Evolutionary conservation across 2,329 filamentous ascomycete species (phyloP).

Genomic region (Xylaria sp.): DNA sequence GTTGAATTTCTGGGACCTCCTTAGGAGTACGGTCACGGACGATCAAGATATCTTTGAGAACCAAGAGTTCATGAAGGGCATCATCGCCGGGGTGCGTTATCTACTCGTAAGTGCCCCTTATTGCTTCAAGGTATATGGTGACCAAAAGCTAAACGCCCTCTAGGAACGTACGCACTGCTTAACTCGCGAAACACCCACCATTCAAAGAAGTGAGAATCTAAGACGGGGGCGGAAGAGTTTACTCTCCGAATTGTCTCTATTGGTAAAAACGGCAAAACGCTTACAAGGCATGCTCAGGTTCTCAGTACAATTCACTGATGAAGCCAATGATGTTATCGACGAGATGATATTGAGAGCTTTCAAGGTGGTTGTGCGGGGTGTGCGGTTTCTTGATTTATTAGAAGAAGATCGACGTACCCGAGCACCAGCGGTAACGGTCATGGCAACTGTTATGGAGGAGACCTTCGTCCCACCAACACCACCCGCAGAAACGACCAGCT

Average conservation of each 20-base stretch:
- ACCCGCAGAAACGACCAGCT: slow-evolving; percentile 61
- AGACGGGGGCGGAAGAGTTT: slow-evolving; percentile 84
- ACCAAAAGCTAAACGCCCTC: slow-evolving; percentile 5
- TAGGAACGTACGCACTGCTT: slow-evolving; percentile 89
- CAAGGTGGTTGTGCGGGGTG: slow-evolving; percentile 88
- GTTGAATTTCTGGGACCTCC: slow-evolving; percentile 89
- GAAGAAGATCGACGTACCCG: slow-evolving; percentile 64
- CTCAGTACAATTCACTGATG: slow-evolving; percentile 53
- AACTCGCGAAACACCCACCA: slow-evolving; percentile 76
- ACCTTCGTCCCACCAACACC: slow-evolving; percentile 66
- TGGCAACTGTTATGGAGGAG: slow-evolving; percentile 66
- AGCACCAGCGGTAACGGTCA: slow-evolving; percentile 60
- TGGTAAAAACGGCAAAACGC: slow-evolving; percentile 88
- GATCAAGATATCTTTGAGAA: slow-evolving; percentile 82
- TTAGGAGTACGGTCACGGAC: slow-evolving; percentile 77
- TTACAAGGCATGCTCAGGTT: slow-evolving; percentile 75
- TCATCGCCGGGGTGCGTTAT: slow-evolving; percentile 91
- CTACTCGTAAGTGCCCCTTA: slow-evolving; percentile 70
- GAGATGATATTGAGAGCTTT: slow-evolving; percentile 94
- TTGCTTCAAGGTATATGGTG: background rate
- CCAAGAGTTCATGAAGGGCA: slow-evolving; percentile 91
- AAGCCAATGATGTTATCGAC: slow-evolving; percentile 79
- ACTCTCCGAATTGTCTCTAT: slow-evolving; percentile 83
- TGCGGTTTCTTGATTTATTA: slow-evolving; percentile 87
- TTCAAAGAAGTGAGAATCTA: slow-evolving; percentile 77